These are phyloP conservation scores for Tetradesmus obliquus DNA, from an alignment of 139 green algal genomes.

Conservation along the genomic window DNA sequence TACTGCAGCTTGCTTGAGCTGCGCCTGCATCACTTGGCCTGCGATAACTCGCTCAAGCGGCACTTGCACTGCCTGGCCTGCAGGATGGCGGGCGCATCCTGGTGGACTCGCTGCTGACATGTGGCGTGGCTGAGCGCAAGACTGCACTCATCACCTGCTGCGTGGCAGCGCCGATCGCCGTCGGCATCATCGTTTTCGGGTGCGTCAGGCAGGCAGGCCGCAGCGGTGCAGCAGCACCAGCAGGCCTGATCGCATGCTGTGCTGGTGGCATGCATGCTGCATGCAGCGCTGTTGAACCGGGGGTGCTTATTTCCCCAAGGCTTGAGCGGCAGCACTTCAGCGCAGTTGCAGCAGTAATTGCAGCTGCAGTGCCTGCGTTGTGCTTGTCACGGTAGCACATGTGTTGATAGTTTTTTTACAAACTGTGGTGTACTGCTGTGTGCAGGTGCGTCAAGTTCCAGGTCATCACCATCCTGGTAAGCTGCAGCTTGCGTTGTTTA, in stretches of 20 bases:
- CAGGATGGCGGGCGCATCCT: constrained; percentile 41
- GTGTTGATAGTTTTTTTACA: background rate
- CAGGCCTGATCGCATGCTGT: background rate
- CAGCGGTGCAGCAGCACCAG: background rate
- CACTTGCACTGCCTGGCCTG: background rate
- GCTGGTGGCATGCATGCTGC: too few species aligned
- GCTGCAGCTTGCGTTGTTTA: background rate
- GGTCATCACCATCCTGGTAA: constrained; percentile 56
- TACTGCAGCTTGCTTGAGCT: too few species aligned
- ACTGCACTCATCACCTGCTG: constrained; percentile 22
- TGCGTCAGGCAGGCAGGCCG: background rate
- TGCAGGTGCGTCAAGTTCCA: constrained; percentile 42
- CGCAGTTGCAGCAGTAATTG: background rate
- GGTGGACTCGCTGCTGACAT: constrained; percentile 64
- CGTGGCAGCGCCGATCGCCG: constrained; percentile 50
- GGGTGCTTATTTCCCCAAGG: background rate
- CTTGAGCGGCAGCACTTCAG: background rate
- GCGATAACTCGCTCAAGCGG: too few species aligned
- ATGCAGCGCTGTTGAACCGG: too few species aligned
- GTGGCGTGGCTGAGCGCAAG: constrained; percentile 43
- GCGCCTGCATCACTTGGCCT: too few species aligned
- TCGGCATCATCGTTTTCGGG: constrained; percentile 54
- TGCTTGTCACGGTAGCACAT: background rate
- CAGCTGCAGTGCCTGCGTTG: background rate
- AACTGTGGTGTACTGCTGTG: background rate